A percentile compares a stretch with the other conserved stretches of the same genome.
Conservation (phyloP, 306 rosid species). For the Datisca glomerata region DNA sequence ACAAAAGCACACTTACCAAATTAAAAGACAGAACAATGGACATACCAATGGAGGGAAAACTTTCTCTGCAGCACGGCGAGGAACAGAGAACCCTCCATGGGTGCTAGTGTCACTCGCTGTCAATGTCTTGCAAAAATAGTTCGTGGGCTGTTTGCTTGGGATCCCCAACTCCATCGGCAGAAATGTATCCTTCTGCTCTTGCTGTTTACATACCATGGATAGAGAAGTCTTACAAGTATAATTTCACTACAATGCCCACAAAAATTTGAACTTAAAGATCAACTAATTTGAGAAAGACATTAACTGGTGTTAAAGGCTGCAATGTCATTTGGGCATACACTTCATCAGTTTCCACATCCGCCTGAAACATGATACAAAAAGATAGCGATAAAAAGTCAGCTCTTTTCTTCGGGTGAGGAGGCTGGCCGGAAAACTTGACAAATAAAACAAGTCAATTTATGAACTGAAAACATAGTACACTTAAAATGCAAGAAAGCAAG, state of each 20-base stretch:
- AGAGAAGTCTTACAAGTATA: too few relatives aligned
- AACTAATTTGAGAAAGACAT: constrained; percentile 3
- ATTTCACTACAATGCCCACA: neutral
- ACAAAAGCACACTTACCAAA: constrained; percentile 10
- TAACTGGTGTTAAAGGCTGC: constrained; percentile 76
- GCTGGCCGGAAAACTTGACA: neutral
- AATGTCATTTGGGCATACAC: constrained; percentile 92
- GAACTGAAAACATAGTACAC: constrained; percentile 4
- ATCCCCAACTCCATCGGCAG: constrained; percentile 80
- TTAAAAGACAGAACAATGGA: constrained; percentile 7
- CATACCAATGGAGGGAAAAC: constrained; percentile 77
- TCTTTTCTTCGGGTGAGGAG: neutral
- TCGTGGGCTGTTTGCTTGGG: constrained; percentile 77
- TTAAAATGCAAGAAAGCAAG: constrained; percentile 4
- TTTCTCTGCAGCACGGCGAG: constrained; percentile 93
- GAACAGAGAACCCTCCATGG: constrained; percentile 90
- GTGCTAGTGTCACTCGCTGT: constrained; percentile 89
- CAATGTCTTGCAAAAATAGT: constrained; percentile 84
- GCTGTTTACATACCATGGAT: constrained; percentile 28
- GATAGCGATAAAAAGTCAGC: neutral
- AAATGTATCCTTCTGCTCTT: constrained; percentile 91
- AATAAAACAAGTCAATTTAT: neutral
- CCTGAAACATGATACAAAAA: constrained; percentile 46
- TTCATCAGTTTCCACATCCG: constrained; percentile 88
- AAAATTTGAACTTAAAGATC: neutral